Percentiles rank a stretch among this genome's conserved stretches.
These are phyloP conservation scores for Dothistroma septosporum DNA, from an alignment of 2,329 filamentous ascomycete species.

Conservation along the genomic window DNA sequence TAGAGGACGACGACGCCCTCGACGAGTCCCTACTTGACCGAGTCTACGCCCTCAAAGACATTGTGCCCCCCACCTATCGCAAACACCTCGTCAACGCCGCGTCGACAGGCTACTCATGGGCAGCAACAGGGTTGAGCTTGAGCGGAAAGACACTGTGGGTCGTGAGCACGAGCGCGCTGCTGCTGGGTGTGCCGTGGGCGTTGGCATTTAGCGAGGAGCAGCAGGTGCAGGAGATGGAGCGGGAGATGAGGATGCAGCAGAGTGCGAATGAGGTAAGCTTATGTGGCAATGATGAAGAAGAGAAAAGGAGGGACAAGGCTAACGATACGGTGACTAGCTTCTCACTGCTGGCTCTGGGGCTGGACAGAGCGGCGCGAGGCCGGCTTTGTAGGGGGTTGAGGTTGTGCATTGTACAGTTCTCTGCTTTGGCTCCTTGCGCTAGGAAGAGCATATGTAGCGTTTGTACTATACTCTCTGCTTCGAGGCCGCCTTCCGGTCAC, in stretches of 20 bases:
- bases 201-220: conserved; percentile 93
- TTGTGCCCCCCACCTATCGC: conserved; percentile 44
- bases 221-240: conserved; percentile 95
- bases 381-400: conserved; percentile 21
- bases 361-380: conserved; percentile 23
- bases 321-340: conserved; percentile 19
- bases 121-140: conserved; percentile 62
- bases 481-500: background rate
- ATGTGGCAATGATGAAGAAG: background rate
- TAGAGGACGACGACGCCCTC: conserved; percentile 62
- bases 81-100: conserved; percentile 39
- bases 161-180: conserved; percentile 79
- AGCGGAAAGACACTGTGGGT: conserved; percentile 88
- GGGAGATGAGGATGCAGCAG: conserved; percentile 94
- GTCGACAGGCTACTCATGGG: conserved; percentile 52
- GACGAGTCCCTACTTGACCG: conserved; percentile 43
- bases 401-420: conserved; percentile 7
- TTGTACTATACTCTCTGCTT: conserved; percentile 27
- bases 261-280: conserved; percentile 69
- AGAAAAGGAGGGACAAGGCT: conserved; percentile 3
- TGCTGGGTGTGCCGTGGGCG: conserved; percentile 89
- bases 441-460: conserved; percentile 14
- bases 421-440: conserved; percentile 8
- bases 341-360: conserved; percentile 21
- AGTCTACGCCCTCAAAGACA: conserved; percentile 43